phyloP scores from a whole-genome alignment of 2,329 filamentous ascomycete genomes.

The Xylariaceae sp. region DNA sequence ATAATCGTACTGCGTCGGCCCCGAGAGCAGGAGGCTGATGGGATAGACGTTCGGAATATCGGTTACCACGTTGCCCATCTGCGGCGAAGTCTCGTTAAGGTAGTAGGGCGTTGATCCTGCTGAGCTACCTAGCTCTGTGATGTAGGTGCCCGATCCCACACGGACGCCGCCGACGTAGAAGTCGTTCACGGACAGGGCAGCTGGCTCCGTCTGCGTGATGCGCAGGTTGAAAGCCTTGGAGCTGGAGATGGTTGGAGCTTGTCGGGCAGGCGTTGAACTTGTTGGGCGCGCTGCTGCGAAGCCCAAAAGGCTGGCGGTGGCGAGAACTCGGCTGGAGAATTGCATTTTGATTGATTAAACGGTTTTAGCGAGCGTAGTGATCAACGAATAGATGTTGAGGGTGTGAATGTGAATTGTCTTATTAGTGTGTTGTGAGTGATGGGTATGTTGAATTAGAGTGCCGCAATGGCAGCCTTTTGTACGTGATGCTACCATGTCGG shows the following conservation, averaged over 20 bases:
- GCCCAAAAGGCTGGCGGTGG: too few relatives aligned
- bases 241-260: neutral
- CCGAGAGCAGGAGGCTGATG: constrained; percentile 1
- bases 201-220: neutral
- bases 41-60: constrained; percentile 10
- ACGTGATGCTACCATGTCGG: too few relatives aligned
- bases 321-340: neutral
- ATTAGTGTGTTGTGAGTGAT: too few relatives aligned
- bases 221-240: constrained; percentile 11
- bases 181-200: neutral
- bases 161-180: constrained; percentile 2
- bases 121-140: neutral
- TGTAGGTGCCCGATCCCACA: constrained; percentile 1
- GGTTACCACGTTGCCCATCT: constrained; percentile 3
- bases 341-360: neutral
- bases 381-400: too few relatives aligned
- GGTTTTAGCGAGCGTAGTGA: too few relatives aligned
- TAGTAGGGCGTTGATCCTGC: constrained; percentile 1
- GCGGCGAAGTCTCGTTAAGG: constrained; percentile 8
- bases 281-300: neutral
- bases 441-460: too few relatives aligned
- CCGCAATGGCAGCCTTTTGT: too few relatives aligned
- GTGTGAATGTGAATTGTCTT: too few relatives aligned
- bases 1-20: neutral
- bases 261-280: neutral